Evolutionary conservation across 192 early-diverging fungal genomes (phyloP), one percentile per base, ranked within the genome.

Genomic region (Umbelopsis ramanniana): DNA sequence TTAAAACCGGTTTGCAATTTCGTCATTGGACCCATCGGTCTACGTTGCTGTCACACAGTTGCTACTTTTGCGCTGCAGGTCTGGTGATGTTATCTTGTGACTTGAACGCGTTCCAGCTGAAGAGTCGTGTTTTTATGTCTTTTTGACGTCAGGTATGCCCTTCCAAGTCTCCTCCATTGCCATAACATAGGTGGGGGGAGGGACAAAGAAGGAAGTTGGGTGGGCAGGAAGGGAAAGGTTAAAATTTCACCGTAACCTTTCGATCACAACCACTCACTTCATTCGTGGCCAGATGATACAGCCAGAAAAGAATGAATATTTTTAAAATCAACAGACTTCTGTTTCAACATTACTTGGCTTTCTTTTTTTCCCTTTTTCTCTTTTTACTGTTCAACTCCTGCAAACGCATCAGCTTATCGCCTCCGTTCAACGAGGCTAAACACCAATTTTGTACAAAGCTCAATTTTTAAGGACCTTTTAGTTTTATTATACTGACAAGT

Each of bases 211-310:
- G 29, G 15, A 60, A 17, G 19, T 26, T 60, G 55, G 14, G 29
- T 35, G 21, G 29, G 11, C 12, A 37, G 33, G 35, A 35, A 24
- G 23, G 10, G 21, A 54, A 54, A 55, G 26, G 17, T 11, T 19
- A 63, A 63, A 35, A 63, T 63, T 63, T 63, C 6, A 63, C 57
- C 29, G 57, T 63, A 63, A 63, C 57, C 57, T 63, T 63, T 63
- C 57, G 57, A 63, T 63, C 57, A 63, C 57, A 37, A 63, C 57
- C 33, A 35, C 40, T 43, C 40, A 43, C 8, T 12, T 43, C 40
- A 43, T 43, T 43, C 40, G 40, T 43, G 40, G 33, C 29, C 57
- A 60, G 55, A 60, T 60, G 55, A 60, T 60, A 50, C 48, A n/a
- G 33, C 26, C 57, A 29, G 57, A 37, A 29, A 37, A 37, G 33